Base-by-base conservation (phyloP, 176 grass and related monocot genomes). In the Carex myosuroides region DNA sequence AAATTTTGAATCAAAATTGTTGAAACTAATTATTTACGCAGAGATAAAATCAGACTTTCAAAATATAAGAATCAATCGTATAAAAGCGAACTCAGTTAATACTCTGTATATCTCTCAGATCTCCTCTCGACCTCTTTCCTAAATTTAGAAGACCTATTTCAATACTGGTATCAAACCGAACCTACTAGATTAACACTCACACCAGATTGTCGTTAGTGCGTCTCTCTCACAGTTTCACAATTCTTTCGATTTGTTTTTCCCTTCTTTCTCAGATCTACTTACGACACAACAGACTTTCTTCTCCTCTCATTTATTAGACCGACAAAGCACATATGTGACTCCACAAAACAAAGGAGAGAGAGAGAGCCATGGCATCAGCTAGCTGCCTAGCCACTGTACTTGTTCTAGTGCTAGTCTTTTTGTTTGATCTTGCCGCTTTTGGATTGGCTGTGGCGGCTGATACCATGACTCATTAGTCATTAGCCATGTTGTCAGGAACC, bases 371-470 rank as follows among this genome's bases (percentile, higher is more conserved):
- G 80, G 80, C 42, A 52, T 24, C 62, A 9, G 60, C 33, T 35
- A 35, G 33, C 61, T 11, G 68, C 68, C 33, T 35, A 35, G 33
- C 61, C n/a, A 83, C 68, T 21, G 82, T 94, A 83, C 4, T 94
- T 83, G 89, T 98, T 85, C 85, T 91, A 26, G 89, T 71, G 21
- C 57, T 82, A 58, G 95, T 94, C 20, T 86, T 94, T 67, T 9
- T 98, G 42, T 73, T 98, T 50, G 91, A 94, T 87, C 16, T 98
- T 46, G 80, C 91, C 79, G 92, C 95, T 35, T 98, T 98, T 60
- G 95, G 91, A 18, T 87, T 98, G 33, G 33, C 33, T 35, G 33
- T 35, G 33, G 33, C 3, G 4, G 33, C 3, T 35, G n/a, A n/a
- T n/a, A n/a, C n/a, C n/a, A n/a, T n/a, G n/a, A n/a, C n/a, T n/a